phyloP scores from a whole-genome alignment of 306 rosid species.

The Luffa acutangula region DNA sequence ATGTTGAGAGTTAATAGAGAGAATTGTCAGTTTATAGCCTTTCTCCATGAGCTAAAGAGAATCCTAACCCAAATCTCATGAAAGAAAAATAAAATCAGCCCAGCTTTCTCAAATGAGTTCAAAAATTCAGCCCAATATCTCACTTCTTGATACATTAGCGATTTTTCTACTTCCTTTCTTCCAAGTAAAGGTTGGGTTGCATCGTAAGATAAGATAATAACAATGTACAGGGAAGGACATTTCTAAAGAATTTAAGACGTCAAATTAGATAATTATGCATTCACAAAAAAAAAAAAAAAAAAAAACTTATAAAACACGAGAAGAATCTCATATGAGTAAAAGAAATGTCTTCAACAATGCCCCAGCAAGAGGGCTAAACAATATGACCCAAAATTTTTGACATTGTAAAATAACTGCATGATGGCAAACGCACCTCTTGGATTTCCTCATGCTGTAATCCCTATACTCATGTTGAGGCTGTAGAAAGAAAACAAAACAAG shows the following conservation, averaged over 20 bases:
- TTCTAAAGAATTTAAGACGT: background rate
- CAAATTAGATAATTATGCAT: background rate
- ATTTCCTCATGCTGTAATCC: background rate
- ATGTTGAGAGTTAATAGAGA: too few species aligned
- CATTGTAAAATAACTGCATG: background rate
- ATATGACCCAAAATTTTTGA: background rate
- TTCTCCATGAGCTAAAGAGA: too few species aligned
- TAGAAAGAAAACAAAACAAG: background rate
- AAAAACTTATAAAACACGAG: background rate
- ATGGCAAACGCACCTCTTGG: background rate
- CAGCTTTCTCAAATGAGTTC: background rate
- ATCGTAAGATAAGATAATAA: background rate
- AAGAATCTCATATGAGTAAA: background rate
- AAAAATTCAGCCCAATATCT: background rate
- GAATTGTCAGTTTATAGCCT: too few species aligned
- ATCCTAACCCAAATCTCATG: too few species aligned
- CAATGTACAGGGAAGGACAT: background rate
- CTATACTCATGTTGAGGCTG: slow-evolving; percentile 7
- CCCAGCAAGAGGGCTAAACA: background rate
- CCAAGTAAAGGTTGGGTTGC: background rate
- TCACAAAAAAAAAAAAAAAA: background rate
- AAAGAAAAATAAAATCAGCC: background rate
- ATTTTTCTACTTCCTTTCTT: background rate
- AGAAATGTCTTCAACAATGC: background rate
- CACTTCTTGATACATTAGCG: background rate